A percentile compares a stretch with the other conserved stretches of the same genome.
Conservation (phyloP, 208 protist genomes). For the Strigomonas culicis region DNA sequence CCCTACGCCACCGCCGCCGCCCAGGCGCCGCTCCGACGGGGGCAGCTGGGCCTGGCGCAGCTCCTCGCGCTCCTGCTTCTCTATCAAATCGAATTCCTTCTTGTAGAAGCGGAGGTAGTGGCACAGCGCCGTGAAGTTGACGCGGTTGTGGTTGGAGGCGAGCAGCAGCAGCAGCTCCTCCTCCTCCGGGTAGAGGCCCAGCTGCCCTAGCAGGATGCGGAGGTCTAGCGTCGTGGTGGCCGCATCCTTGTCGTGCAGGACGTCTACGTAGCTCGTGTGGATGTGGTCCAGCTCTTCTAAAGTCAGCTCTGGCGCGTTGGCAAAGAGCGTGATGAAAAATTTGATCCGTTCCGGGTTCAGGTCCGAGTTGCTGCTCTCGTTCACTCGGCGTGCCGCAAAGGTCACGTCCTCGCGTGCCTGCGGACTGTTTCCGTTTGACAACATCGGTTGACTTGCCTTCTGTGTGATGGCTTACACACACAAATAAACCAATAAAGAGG, state of each 20-base stretch:
- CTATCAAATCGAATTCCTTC: slow-evolving; percentile 35
- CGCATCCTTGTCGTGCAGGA: slow-evolving; percentile 56
- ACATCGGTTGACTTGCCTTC: neutral
- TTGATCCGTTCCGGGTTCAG: slow-evolving; percentile 6
- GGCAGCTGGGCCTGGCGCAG: slow-evolving; percentile 1
- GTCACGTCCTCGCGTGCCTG: no score
- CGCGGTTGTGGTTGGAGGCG: slow-evolving; percentile 39
- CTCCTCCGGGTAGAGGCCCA: slow-evolving; percentile 73
- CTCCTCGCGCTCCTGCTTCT: slow-evolving; percentile 2
- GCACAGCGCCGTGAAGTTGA: slow-evolving; percentile 59
- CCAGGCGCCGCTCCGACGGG: slow-evolving; percentile 7
- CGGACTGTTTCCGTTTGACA: slow-evolving; percentile 4
- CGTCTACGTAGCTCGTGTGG: slow-evolving; percentile 33
- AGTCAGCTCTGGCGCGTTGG: slow-evolving; percentile 60
- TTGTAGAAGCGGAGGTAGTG: slow-evolving; percentile 87
- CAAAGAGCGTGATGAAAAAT: slow-evolving; percentile 21
- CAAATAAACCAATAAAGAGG: neutral
- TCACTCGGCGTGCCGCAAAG: neutral
- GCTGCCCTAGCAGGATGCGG: slow-evolving; percentile 59
- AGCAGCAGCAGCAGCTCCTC: slow-evolving; percentile 62
- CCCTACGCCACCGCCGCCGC: slow-evolving; percentile 2
- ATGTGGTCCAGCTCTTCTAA: slow-evolving; percentile 61
- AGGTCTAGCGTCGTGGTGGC: slow-evolving; percentile 68
- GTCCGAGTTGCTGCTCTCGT: slow-evolving; percentile 5
- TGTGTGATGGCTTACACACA: neutral